These are phyloP conservation scores for Fusarium devonianum DNA, from an alignment of 2,329 filamentous ascomycete genomes.

Conservation along the genomic window DNA sequence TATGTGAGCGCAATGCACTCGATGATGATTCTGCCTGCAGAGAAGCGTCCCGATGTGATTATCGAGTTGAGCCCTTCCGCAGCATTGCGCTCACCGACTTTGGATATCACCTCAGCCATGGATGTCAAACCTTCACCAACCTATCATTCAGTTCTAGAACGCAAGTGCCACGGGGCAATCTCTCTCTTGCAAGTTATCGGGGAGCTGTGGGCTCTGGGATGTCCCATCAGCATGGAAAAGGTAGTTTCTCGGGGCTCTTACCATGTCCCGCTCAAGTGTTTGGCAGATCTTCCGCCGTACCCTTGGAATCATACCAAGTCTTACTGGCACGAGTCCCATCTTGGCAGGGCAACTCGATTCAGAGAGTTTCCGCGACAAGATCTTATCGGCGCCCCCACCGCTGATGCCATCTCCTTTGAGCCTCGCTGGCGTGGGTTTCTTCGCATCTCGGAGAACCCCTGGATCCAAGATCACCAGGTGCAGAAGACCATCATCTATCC, in stretches of 20 bases:
- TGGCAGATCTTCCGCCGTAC: constrained; percentile 59
- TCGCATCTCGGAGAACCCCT: constrained; percentile 57
- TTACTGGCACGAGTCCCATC: constrained; percentile 62
- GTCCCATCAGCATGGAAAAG: constrained; percentile 43
- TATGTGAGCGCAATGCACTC: constrained; percentile 51
- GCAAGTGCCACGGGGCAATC: constrained; percentile 30
- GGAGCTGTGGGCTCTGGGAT: constrained; percentile 49
- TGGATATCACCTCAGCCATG: constrained; percentile 45
- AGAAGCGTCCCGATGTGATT: constrained; percentile 46
- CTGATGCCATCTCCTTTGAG: constrained; percentile 54
- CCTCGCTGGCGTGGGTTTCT: constrained; percentile 60
- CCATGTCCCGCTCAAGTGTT: constrained; percentile 41
- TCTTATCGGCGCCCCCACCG: constrained; percentile 56
- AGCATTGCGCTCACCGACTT: constrained; percentile 47
- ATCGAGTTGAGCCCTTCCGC: constrained; percentile 53
- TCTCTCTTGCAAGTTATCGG: constrained; percentile 46
- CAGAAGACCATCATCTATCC: constrained; percentile 60
- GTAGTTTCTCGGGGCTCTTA: constrained; percentile 34
- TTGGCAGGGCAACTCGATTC: constrained; percentile 53
- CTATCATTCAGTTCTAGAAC: constrained; percentile 43
- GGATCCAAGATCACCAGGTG: constrained; percentile 60
- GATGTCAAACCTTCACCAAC: constrained; percentile 3
- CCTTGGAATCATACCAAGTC: constrained; percentile 61
- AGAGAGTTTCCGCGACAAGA: constrained; percentile 57
- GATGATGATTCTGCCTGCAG: constrained; percentile 43